Evolutionary conservation across 257 asterid species (phyloP), one percentile per base, ranked within the genome.

Genomic region (Mentha longifolia): DNA sequence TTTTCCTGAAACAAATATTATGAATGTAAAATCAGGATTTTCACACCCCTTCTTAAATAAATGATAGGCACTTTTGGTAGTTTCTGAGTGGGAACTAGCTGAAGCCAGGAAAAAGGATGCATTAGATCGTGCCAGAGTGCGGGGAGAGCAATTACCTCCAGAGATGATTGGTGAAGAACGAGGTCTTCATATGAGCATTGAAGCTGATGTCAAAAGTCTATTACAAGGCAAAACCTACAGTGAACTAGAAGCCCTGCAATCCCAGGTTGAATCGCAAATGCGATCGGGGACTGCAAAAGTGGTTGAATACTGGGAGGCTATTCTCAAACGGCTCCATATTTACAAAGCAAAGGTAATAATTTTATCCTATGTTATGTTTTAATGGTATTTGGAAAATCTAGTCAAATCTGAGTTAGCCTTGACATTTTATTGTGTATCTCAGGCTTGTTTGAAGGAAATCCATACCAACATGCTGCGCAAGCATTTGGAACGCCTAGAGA

Each of bases 251-350:
- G 76, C 73, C 67, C 30, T 89, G 57, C 93, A 91, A 77, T 83
- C 87, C 28, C 81, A 92, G 69, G 89, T 88, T 62, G 98, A 92
- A 83, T 88, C 91, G 4, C 86, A 91, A 80, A 95, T 95, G 99
- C 84, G 75, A 43, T 89, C 98, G 52, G 99, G 97, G 77, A 84
- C 89, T 31, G 99, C 99, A 39, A 91, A 91, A 83, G 92, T 88
- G 54, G 99, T 90, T 39, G 97, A 90, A 60, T 92, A 87, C 74
- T 92, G 98, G 98, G 98, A 92, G 79, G 97, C 95, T 51, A 84
- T 92, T 65, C 88, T 92, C 31, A 90, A 90, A 74, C 88, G 92
- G 67, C 93, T 92, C 59, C 98, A 87, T 39, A 92, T 92, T 52
- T 92, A 80, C 84, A 92, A 92, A 85, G 98, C 98, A 41, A 90